Evolutionary conservation across 2,329 filamentous ascomycete genomes (phyloP).

Genomic region (Cercospora brassicicola): DNA sequence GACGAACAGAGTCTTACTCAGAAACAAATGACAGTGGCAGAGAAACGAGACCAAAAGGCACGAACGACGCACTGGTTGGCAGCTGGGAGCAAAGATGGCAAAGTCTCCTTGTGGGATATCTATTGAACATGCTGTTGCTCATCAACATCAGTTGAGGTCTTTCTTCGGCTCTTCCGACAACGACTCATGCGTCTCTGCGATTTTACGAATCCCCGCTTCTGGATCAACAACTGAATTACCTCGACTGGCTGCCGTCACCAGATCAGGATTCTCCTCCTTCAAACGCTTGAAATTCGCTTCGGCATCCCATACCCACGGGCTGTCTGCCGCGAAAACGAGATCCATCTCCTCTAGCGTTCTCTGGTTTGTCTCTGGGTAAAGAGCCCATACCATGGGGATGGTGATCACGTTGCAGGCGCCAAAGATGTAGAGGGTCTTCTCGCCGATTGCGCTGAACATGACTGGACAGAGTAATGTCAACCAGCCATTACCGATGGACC

Average conservation of each 20-base stretch:
- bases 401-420: conserved; percentile 65
- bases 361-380: conserved; percentile 72
- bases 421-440: conserved; percentile 74
- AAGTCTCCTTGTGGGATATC: conserved; percentile 92
- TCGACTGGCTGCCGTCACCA: conserved; percentile 34
- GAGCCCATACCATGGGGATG: conserved; percentile 69
- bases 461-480: conserved; percentile 43
- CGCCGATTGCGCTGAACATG: conserved; percentile 64
- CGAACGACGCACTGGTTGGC: conserved; percentile 82
- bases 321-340: conserved; percentile 66
- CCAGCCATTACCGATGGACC: conserved; percentile 73
- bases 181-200: conserved; percentile 23
- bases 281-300: conserved; percentile 64
- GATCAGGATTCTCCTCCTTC: conserved; percentile 58
- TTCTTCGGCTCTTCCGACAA: conserved; percentile 21
- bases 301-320: conserved; percentile 69
- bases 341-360: conserved; percentile 76
- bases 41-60: conserved; percentile 53
- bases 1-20: conserved; percentile 5
- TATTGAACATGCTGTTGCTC: conserved; percentile 53
- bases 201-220: conserved; percentile 23
- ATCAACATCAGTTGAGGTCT: not conserved
- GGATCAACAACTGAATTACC: conserved; percentile 32
- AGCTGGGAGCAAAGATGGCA: conserved; percentile 89
- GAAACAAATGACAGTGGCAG: conserved; percentile 33